These are phyloP conservation scores for Triticum urartu DNA, from an alignment of 176 grass and related monocot genomes.

Conservation along the genomic window DNA sequence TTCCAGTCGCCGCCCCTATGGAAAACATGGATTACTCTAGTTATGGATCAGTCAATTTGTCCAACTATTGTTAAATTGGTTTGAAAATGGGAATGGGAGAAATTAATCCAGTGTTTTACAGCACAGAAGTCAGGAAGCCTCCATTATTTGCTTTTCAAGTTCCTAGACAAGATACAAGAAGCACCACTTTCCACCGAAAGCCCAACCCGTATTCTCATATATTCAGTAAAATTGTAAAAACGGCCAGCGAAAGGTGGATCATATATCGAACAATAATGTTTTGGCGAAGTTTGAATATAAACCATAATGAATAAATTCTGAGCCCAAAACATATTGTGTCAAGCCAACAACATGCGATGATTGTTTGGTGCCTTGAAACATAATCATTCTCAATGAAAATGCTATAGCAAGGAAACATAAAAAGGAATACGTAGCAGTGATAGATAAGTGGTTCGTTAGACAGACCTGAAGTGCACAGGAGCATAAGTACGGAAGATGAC, in stretches of 20 bases:
- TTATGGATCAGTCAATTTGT: neutral
- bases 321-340: neutral
- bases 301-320: neutral
- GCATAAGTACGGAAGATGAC: slow-evolving; percentile 90
- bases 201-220: neutral
- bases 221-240: neutral
- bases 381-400: slow-evolving; percentile 1
- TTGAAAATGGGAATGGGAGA: neutral
- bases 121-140: neutral
- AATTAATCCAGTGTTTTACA: neutral
- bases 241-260: neutral
- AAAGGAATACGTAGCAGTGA: neutral
- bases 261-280: neutral
- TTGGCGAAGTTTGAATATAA: neutral
- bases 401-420: slow-evolving; percentile 4
- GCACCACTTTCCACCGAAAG: no score
- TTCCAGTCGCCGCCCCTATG: slow-evolving; percentile 73
- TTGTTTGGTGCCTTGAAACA: neutral
- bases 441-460: neutral
- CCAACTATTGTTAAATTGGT: neutral
- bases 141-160: neutral
- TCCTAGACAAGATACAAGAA: neutral
- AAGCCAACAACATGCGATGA: neutral
- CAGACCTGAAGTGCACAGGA: slow-evolving; percentile 97
- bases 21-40: slow-evolving; percentile 5